Conservation (phyloP, 805 yeast genomes). For the Myxozyma neotropica region DNA sequence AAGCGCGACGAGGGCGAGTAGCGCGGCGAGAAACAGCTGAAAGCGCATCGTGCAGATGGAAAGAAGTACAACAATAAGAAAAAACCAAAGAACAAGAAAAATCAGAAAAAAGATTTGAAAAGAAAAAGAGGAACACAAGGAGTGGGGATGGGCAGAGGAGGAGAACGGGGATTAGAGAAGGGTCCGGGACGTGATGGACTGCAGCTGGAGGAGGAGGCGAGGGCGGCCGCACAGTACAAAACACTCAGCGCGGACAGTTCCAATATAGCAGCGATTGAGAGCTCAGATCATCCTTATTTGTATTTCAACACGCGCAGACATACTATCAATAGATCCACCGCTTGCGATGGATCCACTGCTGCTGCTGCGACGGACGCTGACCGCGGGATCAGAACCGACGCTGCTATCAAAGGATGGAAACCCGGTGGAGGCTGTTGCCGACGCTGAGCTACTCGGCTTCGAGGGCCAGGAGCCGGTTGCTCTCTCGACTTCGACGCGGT, state of each 20-base stretch:
- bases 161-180: neutral
- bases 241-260: neutral
- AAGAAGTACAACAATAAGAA: neutral
- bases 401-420: conserved; percentile 38
- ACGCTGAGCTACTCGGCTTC: conserved; percentile 43
- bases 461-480: conserved; percentile 38
- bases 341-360: conserved; percentile 38
- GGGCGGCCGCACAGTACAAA: conserved; percentile 4
- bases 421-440: conserved; percentile 44
- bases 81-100: neutral
- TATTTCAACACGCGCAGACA: too few relatives aligned
- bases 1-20: conserved; percentile 10
- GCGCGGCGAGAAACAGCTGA: conserved; percentile 1
- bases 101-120: neutral
- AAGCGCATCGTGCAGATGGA: conserved; percentile 8
- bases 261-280: too few relatives aligned
- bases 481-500: conserved; percentile 56
- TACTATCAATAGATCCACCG: neutral
- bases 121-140: neutral
- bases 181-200: too few relatives aligned
- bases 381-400: conserved; percentile 35
- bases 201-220: too few relatives aligned
- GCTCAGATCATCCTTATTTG: too few relatives aligned
- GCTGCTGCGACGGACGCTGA: conserved; percentile 41
- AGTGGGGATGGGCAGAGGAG: neutral